Conservation (phyloP, 768 basidiomycete genomes). For the Inosperma sp. region DNA sequence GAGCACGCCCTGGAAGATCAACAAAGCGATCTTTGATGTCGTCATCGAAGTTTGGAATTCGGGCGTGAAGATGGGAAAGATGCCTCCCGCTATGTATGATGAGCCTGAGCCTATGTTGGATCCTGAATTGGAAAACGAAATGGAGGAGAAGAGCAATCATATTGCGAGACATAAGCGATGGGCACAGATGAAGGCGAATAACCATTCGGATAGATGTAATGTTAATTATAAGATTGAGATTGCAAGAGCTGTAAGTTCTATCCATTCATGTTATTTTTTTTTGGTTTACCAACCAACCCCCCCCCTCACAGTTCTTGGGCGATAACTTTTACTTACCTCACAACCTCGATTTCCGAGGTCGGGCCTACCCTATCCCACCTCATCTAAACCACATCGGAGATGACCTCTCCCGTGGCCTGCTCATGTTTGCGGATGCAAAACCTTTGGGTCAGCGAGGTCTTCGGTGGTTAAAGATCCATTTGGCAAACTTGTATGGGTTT, state of each 20-base stretch:
- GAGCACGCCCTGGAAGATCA: constrained; percentile 86
- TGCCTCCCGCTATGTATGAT: constrained; percentile 71
- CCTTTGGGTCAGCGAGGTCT: constrained; percentile 81
- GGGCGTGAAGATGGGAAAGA: constrained; percentile 75
- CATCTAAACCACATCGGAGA: constrained; percentile 95
- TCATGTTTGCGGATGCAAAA: constrained; percentile 76
- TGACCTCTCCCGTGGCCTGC: constrained; percentile 83
- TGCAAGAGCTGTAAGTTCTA: constrained; percentile 69
- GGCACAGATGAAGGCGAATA: constrained; percentile 61
- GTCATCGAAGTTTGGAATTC: constrained; percentile 83
- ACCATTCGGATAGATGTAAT: constrained; percentile 88
- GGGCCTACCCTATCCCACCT: constrained; percentile 94
- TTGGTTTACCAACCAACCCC: constrained; percentile 2
- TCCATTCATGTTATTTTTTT: neutral
- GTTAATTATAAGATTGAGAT: constrained; percentile 98
- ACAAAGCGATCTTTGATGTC: constrained; percentile 69
- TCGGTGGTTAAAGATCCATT: constrained; percentile 92
- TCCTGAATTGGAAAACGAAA: constrained; percentile 42
- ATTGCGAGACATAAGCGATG: constrained; percentile 51
- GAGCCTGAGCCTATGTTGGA: constrained; percentile 58
- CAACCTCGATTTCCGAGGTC: constrained; percentile 95
- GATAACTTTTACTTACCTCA: constrained; percentile 92
- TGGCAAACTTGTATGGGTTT: constrained; percentile 88
- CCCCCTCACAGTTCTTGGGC: constrained; percentile 60
- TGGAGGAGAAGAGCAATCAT: constrained; percentile 50